Evolutionary conservation across 495 filamentous ascomycete genomes (phyloP).

Genomic region (Podospora anserina): DNA sequence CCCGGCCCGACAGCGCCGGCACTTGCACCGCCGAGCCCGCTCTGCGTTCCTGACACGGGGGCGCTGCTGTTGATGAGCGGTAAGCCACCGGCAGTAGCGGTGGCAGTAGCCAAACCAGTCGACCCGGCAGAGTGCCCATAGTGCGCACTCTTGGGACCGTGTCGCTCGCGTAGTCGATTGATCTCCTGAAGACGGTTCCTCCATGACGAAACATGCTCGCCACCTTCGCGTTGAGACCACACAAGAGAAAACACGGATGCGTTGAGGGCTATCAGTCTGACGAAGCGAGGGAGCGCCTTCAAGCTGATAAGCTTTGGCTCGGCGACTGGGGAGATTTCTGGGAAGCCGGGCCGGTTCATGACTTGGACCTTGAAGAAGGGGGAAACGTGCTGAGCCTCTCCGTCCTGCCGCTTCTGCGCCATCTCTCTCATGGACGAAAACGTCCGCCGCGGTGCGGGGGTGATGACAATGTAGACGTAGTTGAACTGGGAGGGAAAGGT

Average conservation of each 20-base stretch:
- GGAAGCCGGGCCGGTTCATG: constrained; percentile 78
- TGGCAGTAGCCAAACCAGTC: constrained; percentile 19
- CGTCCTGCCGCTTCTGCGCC: constrained; percentile 35
- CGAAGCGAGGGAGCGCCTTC: constrained; percentile 74
- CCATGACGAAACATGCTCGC: constrained; percentile 88
- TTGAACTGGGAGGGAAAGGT: constrained; percentile 94
- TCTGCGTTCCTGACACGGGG: neutral
- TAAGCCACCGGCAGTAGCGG: constrained; percentile 15
- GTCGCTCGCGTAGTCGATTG: constrained; percentile 69
- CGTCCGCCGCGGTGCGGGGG: constrained; percentile 68
- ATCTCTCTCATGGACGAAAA: constrained; percentile 53
- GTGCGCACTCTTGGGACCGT: constrained; percentile 38
- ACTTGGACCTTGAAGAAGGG: constrained; percentile 82
- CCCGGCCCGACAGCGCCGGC: neutral
- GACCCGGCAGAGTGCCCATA: constrained; percentile 26
- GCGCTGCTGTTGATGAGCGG: neutral
- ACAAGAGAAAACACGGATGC: constrained; percentile 89
- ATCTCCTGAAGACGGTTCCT: constrained; percentile 82
- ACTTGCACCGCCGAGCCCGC: neutral
- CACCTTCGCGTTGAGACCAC: constrained; percentile 67
- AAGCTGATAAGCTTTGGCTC: constrained; percentile 83
- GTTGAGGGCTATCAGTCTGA: constrained; percentile 87
- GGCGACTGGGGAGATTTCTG: constrained; percentile 82
- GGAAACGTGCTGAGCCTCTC: constrained; percentile 32
- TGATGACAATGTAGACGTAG: constrained; percentile 93